Evolutionary conservation across 2,329 filamentous ascomycete genomes (phyloP).

Genomic region (Pseudogymnoascus sp.): DNA sequence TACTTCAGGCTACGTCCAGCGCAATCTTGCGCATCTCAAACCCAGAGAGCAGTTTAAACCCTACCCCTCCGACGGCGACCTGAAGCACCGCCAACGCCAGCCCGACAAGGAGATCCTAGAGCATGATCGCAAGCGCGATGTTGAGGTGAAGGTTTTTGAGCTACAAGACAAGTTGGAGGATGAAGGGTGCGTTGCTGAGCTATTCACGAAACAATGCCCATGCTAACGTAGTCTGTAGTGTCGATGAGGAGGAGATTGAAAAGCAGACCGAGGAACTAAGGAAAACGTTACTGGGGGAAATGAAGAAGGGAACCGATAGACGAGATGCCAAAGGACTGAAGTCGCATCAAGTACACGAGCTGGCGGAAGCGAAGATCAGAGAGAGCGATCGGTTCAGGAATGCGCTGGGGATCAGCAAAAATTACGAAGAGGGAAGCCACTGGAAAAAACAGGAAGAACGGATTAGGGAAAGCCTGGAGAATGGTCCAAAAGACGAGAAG

Average conservation of each 20-base stretch:
- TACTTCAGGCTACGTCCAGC: conserved; percentile 95
- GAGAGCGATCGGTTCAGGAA: conserved; percentile 83
- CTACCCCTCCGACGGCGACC: conserved; percentile 60
- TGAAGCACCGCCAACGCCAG: conserved; percentile 69
- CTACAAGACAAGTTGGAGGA: conserved; percentile 87
- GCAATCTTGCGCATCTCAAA: conserved; percentile 81
- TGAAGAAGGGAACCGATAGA: conserved; percentile 30
- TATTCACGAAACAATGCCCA: background rate
- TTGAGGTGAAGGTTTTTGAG: conserved; percentile 91
- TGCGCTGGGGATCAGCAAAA: conserved; percentile 77
- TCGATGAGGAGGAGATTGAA: conserved; percentile 89
- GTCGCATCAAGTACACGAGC: conserved; percentile 88
- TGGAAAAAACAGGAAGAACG: conserved; percentile 79
- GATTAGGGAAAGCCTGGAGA: conserved; percentile 36
- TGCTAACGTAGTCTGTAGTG: conserved; percentile 34
- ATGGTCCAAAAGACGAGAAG: conserved; percentile 19
- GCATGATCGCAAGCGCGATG: conserved; percentile 81
- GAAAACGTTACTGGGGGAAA: conserved; percentile 45
- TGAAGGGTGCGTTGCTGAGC: conserved; percentile 52
- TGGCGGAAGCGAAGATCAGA: conserved; percentile 91
- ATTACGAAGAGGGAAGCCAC: conserved; percentile 79
- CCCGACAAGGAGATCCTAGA: conserved; percentile 90
- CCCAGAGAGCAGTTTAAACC: conserved; percentile 64
- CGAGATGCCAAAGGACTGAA: conserved; percentile 57
- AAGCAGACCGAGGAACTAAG: conserved; percentile 58